These are phyloP conservation scores for Sphaerostilbella broomeana DNA, from an alignment of 2,329 filamentous ascomycete genomes.

Conservation along the genomic window DNA sequence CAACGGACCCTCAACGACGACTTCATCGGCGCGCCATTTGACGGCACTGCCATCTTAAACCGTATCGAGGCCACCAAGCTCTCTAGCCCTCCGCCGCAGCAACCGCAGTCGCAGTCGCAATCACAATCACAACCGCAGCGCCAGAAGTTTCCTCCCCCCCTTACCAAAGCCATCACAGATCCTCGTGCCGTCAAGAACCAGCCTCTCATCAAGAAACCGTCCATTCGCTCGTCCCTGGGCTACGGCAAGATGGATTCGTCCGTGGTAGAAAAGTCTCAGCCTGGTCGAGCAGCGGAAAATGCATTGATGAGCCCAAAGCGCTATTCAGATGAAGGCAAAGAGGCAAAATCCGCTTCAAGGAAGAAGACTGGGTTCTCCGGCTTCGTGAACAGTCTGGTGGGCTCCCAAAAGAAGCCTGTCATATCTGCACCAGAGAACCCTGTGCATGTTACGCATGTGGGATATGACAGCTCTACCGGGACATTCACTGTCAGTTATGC, in stretches of 20 bases:
- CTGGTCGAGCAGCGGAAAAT: slow-evolving; percentile 34
- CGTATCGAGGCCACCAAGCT: slow-evolving; percentile 22
- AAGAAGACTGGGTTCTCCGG: slow-evolving; percentile 88
- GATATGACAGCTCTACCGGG: slow-evolving; percentile 91
- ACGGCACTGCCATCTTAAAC: slow-evolving; percentile 55
- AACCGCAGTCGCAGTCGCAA: slow-evolving; percentile 10
- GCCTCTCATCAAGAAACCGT: too few relatives aligned
- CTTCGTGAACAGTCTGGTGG: slow-evolving; percentile 69
- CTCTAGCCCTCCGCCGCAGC: slow-evolving; percentile 17
- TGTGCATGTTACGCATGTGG: slow-evolving; percentile 95
- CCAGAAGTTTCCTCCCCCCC: slow-evolving; percentile 28
- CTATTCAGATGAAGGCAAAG: slow-evolving; percentile 70
- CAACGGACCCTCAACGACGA: slow-evolving; percentile 38
- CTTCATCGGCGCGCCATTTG: slow-evolving; percentile 58
- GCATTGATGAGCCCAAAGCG: slow-evolving; percentile 55
- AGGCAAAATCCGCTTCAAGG: slow-evolving; percentile 55
- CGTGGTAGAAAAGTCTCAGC: slow-evolving; percentile 32
- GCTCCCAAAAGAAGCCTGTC: slow-evolving; percentile 80
- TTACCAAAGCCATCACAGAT: slow-evolving; percentile 48
- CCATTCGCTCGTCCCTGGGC: slow-evolving; percentile 59
- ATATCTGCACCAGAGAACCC: slow-evolving; percentile 98
- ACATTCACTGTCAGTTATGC: slow-evolving; percentile 76
- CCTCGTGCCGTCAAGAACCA: slow-evolving; percentile 40
- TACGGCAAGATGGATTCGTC: slow-evolving; percentile 31
- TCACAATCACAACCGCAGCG: too few relatives aligned